Conservation (phyloP, 768 basidiomycete species). For the Amanita rimosa region DNA sequence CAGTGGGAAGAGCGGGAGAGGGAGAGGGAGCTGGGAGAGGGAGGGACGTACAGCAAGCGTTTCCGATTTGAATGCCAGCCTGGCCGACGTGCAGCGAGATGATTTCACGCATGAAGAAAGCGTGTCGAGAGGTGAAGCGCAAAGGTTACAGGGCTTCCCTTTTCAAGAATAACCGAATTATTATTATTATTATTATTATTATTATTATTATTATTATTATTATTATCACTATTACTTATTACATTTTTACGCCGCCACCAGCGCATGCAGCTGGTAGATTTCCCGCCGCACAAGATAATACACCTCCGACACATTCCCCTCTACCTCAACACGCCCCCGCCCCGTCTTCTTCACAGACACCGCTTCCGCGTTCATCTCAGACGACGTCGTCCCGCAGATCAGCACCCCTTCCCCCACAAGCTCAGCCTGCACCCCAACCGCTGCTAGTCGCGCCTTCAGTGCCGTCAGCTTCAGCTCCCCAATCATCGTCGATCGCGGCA, state of each 20-base stretch:
- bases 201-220: no score
- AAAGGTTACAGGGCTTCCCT: conserved; percentile 21
- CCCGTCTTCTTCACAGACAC: conserved; percentile 87
- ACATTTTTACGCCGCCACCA: conserved; percentile 61
- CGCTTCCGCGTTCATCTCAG: conserved; percentile 43
- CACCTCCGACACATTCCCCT: conserved; percentile 79
- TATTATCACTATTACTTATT: no score
- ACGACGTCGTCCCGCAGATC: conserved; percentile 54
- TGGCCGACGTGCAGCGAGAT: conserved; percentile 96
- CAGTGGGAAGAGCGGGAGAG: no score
- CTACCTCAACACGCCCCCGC: conserved; percentile 77
- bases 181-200: no score
- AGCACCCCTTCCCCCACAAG: conserved; percentile 96
- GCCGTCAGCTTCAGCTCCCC: conserved; percentile 91
- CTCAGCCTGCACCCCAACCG: conserved; percentile 78
- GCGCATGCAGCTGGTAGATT: conserved; percentile 85
- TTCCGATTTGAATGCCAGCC: conserved; percentile 90
- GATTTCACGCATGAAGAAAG: conserved; percentile 68
- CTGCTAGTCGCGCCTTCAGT: conserved; percentile 69
- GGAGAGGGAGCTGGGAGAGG: no score
- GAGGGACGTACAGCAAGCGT: conserved; percentile 79
- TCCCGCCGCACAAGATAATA: conserved; percentile 86
- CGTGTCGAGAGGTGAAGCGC: no score
- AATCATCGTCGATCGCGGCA: conserved; percentile 92
- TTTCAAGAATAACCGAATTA: conserved; percentile 19